Evolutionary conservation across 257 asterid species (phyloP).

Genomic region (Solanum boliviense): DNA sequence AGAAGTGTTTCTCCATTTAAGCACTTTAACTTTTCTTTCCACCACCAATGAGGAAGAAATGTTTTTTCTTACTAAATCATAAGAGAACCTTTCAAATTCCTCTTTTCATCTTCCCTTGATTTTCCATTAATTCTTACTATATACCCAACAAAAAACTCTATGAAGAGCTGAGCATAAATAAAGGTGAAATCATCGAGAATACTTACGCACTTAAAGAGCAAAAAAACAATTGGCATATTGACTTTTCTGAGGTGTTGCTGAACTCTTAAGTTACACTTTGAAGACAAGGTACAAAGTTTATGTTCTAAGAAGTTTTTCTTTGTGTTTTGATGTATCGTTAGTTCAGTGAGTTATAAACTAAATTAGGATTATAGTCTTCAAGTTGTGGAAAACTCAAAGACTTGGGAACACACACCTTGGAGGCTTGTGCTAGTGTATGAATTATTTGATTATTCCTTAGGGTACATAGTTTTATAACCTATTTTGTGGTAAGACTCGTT

Average conservation of each 20-base stretch:
- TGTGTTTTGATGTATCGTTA: neutral
- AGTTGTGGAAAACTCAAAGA: neutral
- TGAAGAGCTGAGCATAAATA: neutral
- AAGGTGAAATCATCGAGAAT: too few species aligned
- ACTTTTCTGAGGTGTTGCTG: neutral
- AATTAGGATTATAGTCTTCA: neutral
- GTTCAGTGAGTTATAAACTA: neutral
- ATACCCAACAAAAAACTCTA: neutral
- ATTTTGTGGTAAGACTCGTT: too few species aligned
- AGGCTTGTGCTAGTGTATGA: neutral
- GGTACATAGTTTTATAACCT: too few species aligned
- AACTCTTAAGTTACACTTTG: neutral
- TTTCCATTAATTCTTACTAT: too few species aligned
- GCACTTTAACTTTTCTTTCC: too few species aligned
- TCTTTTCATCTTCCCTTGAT: too few species aligned
- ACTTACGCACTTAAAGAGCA: neutral
- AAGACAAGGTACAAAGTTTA: neutral
- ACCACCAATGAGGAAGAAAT: too few species aligned
- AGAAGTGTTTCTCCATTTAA: too few species aligned
- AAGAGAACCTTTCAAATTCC: too few species aligned
- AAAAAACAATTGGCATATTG: neutral
- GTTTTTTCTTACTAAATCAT: too few species aligned
- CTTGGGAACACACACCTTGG: neutral
- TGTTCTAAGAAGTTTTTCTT: neutral
- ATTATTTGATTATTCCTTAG: neutral